Evolutionary conservation across 2,329 filamentous ascomycete species (phyloP).

Genomic region (Trichoderma asperellum): DNA sequence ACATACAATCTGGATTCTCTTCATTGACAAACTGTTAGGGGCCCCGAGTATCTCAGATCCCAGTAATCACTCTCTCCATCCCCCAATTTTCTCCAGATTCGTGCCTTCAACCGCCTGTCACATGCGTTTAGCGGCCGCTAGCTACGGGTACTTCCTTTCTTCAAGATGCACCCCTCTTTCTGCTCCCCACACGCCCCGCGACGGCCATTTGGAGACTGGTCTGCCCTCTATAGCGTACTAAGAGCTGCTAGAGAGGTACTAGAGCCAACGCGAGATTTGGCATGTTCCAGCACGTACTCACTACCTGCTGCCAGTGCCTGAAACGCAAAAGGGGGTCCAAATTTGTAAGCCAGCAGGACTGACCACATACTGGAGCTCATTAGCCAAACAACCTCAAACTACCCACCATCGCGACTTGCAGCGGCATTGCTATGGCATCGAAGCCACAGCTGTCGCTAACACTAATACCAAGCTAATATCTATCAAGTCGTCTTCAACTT

Average conservation of each 20-base stretch:
- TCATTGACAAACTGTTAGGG: neutral
- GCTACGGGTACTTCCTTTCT: slow-evolving; percentile 16
- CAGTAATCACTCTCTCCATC: neutral
- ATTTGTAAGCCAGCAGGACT: slow-evolving; percentile 17
- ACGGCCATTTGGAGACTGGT: neutral
- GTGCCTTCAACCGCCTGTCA: neutral
- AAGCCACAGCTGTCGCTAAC: neutral
- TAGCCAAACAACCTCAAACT: neutral
- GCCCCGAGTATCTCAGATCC: neutral
- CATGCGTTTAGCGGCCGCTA: slow-evolving; percentile 14
- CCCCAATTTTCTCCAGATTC: neutral
- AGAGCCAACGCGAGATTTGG: neutral
- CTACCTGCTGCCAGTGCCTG: neutral
- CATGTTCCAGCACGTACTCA: neutral
- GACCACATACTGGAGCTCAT: neutral
- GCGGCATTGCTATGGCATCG: slow-evolving; percentile 19
- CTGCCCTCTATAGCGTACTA: neutral
- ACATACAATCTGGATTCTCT: neutral
- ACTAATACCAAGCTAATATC: neutral
- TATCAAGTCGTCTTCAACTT: neutral
- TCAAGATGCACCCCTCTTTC: slow-evolving; percentile 9
- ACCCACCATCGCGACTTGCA: neutral
- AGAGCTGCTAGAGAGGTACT: neutral
- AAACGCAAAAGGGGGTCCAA: slow-evolving; percentile 15
- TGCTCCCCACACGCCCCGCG: slow-evolving; percentile 11